Evolutionary conservation across 208 protist genomes (phyloP), one percentile per base, ranked within the genome.

Genomic region (Trypanosoma mega): DNA sequence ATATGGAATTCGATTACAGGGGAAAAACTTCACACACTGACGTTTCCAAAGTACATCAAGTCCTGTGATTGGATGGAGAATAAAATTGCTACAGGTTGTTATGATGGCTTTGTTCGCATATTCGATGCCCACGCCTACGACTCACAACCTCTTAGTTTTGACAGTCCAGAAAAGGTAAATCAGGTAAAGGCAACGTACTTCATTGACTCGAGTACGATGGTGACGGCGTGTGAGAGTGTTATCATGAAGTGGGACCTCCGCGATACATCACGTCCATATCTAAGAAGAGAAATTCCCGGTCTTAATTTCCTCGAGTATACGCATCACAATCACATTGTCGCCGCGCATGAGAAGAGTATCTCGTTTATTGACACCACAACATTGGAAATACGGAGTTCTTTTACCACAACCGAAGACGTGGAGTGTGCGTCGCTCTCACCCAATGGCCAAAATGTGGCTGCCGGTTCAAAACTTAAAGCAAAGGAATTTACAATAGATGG

Each of bases 41-140:
- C 55, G 26, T 93, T 97, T 72, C 84, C 85, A n/a, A 97, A 98
- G 68, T 98, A 97, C 78, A 96, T 98, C 54, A 93, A 96, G 64
- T 86, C 89, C 8, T 96, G 88, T 75, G 90, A 94, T 64, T 97
- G 92, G 87, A 74, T 84, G 50, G 80, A 87, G 37, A 84, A 92
- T 55, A 75, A 73, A 48, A 74, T 98, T 55, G 82, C 86, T 12
- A 97, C 92, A 16, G 92, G 92, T 23, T 95, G 92, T 63, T 80
- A 89, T 49, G 95, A 98, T 64, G 88, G 92, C 56, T 82, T 90
- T 46, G 76, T 97, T 24, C 88, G 90, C 46, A 86, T 98, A 64
- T 98, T 87, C 71, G 93, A 98, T 63, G 76, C 92, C 21, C 81
- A 62, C 29, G 86, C 76, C 21, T 90, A 91, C 52, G 81, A 92